A percentile compares a stretch with the other conserved stretches of the same genome.
Conservation (phyloP, 192 early-diverging fungal genomes). For the Coemansia sp. region DNA sequence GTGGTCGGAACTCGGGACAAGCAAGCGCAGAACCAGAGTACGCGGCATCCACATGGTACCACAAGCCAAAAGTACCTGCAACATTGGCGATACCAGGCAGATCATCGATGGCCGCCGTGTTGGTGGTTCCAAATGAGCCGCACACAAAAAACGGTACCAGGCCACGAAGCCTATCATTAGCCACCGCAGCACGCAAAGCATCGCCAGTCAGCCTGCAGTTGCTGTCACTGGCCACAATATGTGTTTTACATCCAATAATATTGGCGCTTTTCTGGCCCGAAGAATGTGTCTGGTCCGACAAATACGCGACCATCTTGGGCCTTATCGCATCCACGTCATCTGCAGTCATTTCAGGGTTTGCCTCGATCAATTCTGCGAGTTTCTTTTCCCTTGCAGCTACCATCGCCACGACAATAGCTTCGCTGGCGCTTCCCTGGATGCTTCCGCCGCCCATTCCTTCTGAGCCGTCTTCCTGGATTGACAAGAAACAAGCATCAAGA, state of each 20-base stretch:
- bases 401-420: constrained; percentile 54
- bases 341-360: not conserved
- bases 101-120: constrained; percentile 53
- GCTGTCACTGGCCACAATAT: constrained; percentile 39
- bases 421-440: constrained; percentile 60
- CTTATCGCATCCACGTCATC: constrained; percentile 33
- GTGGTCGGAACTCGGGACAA: constrained; percentile 55
- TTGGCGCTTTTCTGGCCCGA: constrained; percentile 51
- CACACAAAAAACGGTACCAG: constrained; percentile 58
- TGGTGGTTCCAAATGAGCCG: constrained; percentile 62
- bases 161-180: constrained; percentile 40
- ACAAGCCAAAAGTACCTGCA: constrained; percentile 31
- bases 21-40: constrained; percentile 58
- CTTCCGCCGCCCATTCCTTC: constrained; percentile 57
- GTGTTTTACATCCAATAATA: constrained; percentile 43
- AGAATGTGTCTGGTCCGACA: constrained; percentile 58
- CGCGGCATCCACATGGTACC: constrained; percentile 62
- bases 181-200: constrained; percentile 38
- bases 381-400: constrained; percentile 53
- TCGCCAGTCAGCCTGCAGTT: constrained; percentile 34
- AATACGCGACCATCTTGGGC: constrained; percentile 54
- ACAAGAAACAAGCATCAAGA: constrained; percentile 45
- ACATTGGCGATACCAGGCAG: constrained; percentile 54
- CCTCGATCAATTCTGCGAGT: constrained; percentile 6
- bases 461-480: constrained; percentile 11